Evolutionary conservation across 495 filamentous ascomycete species (phyloP).

Genomic region (Sphaerosporella brunnea): DNA sequence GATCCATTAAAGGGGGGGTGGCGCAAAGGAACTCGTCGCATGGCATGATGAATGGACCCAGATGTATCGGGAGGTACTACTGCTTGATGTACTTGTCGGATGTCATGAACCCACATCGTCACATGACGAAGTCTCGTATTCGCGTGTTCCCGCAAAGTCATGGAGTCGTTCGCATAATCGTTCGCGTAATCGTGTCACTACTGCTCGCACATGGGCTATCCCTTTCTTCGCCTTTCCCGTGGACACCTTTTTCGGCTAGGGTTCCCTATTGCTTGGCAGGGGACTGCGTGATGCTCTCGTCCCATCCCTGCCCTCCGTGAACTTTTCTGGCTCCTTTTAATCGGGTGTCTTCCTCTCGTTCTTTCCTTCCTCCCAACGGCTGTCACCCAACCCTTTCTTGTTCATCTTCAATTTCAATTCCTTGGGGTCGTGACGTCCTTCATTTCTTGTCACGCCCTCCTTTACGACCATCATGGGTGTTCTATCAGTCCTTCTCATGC

Average conservation of each 20-base stretch:
- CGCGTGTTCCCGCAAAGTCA: not conserved
- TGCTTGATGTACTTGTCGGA: no score
- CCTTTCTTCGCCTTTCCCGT: no score
- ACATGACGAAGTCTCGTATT: not conserved
- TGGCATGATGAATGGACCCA: no score
- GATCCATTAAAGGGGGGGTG: no score
- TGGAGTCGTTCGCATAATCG: no score
- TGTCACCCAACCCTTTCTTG: not conserved
- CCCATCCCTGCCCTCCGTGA: not conserved
- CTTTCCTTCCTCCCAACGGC: no score
- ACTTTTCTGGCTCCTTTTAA: not conserved
- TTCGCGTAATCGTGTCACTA: no score
- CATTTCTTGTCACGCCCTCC: not conserved
- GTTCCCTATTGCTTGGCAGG: not conserved
- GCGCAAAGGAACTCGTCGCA: no score
- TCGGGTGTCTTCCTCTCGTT: not conserved
- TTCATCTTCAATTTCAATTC: not conserved
- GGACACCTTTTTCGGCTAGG: no score
- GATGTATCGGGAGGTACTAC: no score
- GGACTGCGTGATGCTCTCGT: not conserved
- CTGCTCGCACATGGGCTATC: no score
- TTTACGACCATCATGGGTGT: constrained; percentile 18
- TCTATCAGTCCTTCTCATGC: constrained; percentile 14
- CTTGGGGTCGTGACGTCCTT: not conserved
- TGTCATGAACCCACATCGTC: no score